These are phyloP conservation scores for Gypsophila paniculata DNA, from an alignment of 179 eudicot species.

Conservation along the genomic window DNA sequence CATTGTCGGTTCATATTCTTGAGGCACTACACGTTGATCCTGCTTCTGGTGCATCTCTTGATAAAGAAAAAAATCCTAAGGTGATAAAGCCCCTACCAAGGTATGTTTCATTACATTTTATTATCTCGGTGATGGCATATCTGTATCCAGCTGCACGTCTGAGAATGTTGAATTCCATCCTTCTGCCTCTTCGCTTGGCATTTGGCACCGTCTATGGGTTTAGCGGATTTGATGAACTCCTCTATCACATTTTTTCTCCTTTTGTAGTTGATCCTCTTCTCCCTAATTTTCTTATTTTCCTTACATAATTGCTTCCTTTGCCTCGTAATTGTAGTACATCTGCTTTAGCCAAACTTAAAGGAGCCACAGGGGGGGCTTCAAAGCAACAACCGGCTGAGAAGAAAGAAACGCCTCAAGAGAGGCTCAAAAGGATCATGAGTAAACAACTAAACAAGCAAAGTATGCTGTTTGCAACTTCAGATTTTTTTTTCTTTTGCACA, in stretches of 20 bases:
- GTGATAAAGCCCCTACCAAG: conserved; percentile 54
- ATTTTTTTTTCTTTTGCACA: conserved; percentile 14
- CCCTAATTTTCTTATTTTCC: not conserved
- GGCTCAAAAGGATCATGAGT: conserved; percentile 98
- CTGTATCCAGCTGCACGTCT: not conserved
- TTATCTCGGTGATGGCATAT: not conserved
- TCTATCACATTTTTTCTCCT: not conserved
- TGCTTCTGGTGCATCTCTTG: conserved; percentile 87
- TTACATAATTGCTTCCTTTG: conserved; percentile 8
- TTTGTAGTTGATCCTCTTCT: not conserved
- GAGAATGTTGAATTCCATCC: not conserved
- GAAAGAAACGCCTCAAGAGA: conserved; percentile 98
- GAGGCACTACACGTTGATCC: conserved; percentile 97
- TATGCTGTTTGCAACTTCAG: conserved; percentile 24
- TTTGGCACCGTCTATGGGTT: not conserved
- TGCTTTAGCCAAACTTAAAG: conserved; percentile 76
- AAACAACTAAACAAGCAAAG: conserved; percentile 86
- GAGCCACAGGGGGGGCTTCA: conserved; percentile 43
- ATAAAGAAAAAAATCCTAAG: conserved; percentile 66
- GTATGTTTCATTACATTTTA: conserved; percentile 29
- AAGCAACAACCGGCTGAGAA: conserved; percentile 72
- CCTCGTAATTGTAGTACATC: conserved; percentile 48
- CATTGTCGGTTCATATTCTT: conserved; percentile 67
- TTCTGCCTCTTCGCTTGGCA: not conserved
- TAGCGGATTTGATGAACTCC: not conserved